Evolutionary conservation across 2,329 filamentous ascomycete genomes (phyloP), one percentile per base, ranked within the genome.

Genomic region (Fusarium sp.): DNA sequence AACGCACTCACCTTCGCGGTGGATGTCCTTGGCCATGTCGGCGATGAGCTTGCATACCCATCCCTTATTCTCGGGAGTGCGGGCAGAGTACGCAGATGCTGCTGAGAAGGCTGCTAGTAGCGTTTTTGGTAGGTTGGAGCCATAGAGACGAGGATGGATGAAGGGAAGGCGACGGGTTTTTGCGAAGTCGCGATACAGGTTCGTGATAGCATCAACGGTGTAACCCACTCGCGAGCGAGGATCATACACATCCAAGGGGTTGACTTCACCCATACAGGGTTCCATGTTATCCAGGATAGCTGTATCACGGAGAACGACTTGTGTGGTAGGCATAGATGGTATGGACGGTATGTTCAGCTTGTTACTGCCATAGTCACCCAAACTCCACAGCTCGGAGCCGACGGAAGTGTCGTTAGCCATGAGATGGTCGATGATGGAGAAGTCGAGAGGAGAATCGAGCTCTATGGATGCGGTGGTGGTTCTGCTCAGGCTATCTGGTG

Each of bases 101-200:
- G 78, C 79, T 4, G 81, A 78, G 60, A 82, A 85, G 47, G 78
- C 81, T 8, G 80, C 71, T 37, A 83, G 71, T 40, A 85, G 79
- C 27, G 79, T 77, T 24, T 76, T 77, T 25, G 83, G 82, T 22
- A 83, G 77, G 42, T 75, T 74, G 61, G 75, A 68, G 47, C 78
- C 74, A 76, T 85, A 84, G 20, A 85, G 77, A 12, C 79, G 77
- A 37, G 78, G 76, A 69, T 85, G 83, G 57, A 85, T 76, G 68
- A 82, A 85, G 32, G 82, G 79, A 22, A 82, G 77, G 9, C 77
- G 71, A 61, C 78, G 79, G 7, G 79, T 77, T 30, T 72, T 75
- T 16, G 81, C 77, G 60, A 81, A 83, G 49, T 46, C 74, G 22
- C 64, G 51, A 71, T 79, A 81, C 45, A 83, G 66, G 25, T 74